Evolutionary conservation across 1,139 yeast genomes (phyloP).

Genomic region (Protomyces lactucae-debilis): DNA sequence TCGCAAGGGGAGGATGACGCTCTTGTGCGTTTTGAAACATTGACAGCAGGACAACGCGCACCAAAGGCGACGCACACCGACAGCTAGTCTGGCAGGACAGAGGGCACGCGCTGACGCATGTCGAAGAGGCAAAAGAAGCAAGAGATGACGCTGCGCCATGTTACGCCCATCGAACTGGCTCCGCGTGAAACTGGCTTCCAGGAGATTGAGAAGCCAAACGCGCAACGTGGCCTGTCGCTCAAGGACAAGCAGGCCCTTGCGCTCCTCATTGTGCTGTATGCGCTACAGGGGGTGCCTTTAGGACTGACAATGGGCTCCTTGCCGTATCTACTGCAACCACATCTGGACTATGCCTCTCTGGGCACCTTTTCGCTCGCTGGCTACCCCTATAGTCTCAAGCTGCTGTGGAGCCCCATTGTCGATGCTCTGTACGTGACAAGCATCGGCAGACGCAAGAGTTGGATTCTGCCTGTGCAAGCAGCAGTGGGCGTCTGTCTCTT

Average conservation of each 20-base stretch:
- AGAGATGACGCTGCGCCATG: slow-evolving; percentile 17
- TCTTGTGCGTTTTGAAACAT: too few relatives aligned
- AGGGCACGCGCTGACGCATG: not conserved
- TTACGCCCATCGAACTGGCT: not conserved
- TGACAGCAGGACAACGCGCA: not conserved
- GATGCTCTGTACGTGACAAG: slow-evolving; percentile 69
- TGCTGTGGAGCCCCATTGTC: slow-evolving; percentile 93
- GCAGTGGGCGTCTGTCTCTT: slow-evolving; percentile 67
- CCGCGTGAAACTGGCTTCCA: slow-evolving; percentile 4
- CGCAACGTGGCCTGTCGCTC: slow-evolving; percentile 8
- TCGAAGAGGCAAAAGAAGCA: not conserved
- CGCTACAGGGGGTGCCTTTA: slow-evolving; percentile 87
- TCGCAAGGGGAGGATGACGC: too few relatives aligned
- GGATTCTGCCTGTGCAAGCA: slow-evolving; percentile 91
- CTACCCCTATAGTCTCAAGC: slow-evolving; percentile 86
- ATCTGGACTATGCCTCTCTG: slow-evolving; percentile 79
- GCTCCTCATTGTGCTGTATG: slow-evolving; percentile 20
- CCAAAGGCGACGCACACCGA: not conserved
- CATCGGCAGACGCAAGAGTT: slow-evolving; percentile 78
- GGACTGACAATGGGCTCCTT: slow-evolving; percentile 93
- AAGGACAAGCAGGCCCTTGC: slow-evolving; percentile 26
- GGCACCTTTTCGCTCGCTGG: slow-evolving; percentile 89
- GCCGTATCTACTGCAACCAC: slow-evolving; percentile 83
- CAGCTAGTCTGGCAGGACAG: not conserved
- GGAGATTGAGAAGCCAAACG: slow-evolving; percentile 19